These are phyloP conservation scores for sunflower (Helianthus annuus) DNA, from an alignment of 129 eudicot genomes.

Conservation along the genomic window DNA sequence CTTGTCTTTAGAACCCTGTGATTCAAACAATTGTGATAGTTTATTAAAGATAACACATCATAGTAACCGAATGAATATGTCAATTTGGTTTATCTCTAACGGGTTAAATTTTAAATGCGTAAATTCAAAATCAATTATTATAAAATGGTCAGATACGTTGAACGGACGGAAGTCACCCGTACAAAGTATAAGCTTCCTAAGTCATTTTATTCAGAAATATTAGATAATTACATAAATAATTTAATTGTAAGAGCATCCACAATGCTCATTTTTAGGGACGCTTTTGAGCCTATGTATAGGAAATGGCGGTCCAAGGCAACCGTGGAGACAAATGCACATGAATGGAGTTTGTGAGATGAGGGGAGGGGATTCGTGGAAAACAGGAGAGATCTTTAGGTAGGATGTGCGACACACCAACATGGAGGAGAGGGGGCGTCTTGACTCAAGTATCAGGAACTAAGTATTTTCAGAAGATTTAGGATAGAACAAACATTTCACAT, in stretches of 20 bases:
- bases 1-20: constrained; percentile 39
- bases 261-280: no score
- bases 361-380: no score
- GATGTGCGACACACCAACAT: no score
- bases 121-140: not conserved
- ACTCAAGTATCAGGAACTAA: not conserved
- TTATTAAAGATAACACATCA: not conserved
- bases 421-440: no score
- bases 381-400: no score
- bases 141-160: not conserved
- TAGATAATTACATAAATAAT: not conserved
- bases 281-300: no score
- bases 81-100: not conserved
- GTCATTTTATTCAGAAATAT: not conserved
- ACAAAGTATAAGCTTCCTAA: not conserved
- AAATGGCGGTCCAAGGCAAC: no score
- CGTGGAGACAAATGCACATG: no score
- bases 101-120: not conserved
- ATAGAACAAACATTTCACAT: not conserved
- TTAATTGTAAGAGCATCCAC: no score
- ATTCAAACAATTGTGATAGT: not conserved
- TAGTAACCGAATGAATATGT: not conserved
- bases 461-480: not conserved
- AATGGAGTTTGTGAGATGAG: no score
- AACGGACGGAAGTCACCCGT: not conserved